Conservation (phyloP, 2,329 filamentous ascomycete species). For the Trichoderma sp. region DNA sequence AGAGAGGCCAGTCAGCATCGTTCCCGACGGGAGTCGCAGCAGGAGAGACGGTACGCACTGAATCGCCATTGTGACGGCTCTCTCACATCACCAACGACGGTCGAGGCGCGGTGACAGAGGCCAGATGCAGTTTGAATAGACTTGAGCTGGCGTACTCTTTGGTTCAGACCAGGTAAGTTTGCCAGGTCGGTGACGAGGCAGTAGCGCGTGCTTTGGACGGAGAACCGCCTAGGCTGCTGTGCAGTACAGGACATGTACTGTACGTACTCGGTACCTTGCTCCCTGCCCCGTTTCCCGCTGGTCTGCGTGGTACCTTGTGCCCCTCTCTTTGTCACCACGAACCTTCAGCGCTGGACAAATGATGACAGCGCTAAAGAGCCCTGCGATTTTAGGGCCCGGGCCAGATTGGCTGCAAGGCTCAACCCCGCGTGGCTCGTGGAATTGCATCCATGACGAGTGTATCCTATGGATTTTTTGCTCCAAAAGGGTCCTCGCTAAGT, state of each 20-base stretch:
- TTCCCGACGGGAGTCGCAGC: constrained; percentile 23
- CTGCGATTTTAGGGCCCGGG: neutral
- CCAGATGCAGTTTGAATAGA: constrained; percentile 5
- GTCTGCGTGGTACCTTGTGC: neutral
- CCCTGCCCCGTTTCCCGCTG: neutral
- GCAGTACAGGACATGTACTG: neutral
- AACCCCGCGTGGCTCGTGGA: neutral
- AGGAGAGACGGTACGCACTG: constrained; percentile 36
- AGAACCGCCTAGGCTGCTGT: neutral
- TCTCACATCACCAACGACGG: constrained; percentile 23
- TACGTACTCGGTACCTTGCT: neutral
- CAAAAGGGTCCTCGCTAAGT: neutral
- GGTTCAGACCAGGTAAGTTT: constrained; percentile 20
- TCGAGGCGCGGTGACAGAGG: constrained; percentile 6
- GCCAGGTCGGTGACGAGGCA: constrained; percentile 28
- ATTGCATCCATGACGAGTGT: neutral
- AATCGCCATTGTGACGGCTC: constrained; percentile 40
- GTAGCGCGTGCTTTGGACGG: constrained; percentile 10
- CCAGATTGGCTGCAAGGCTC: neutral
- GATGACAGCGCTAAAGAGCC: neutral
- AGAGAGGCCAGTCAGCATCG: constrained; percentile 19
- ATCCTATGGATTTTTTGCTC: too few species aligned
- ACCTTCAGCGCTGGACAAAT: neutral
- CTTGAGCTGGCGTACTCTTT: constrained; percentile 6
- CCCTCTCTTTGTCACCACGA: neutral